A percentile compares a stretch with the other conserved stretches of the same genome.
Evolutionary conservation across 2,329 filamentous ascomycete species (phyloP).

Genomic region (Fusarium proliferatum): DNA sequence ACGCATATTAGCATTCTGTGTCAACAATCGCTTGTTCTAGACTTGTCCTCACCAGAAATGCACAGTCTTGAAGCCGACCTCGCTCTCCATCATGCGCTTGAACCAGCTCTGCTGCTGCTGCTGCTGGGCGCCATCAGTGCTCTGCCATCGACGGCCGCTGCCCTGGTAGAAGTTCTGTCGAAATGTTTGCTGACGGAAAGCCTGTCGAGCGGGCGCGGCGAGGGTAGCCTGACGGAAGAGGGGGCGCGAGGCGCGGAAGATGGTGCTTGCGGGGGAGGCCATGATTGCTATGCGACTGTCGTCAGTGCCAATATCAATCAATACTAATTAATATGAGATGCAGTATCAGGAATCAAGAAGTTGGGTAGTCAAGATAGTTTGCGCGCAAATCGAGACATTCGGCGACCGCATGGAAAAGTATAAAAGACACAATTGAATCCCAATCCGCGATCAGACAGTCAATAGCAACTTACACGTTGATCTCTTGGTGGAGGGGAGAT

Average conservation of each 20-base stretch:
- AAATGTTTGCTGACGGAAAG: slow-evolving; percentile 61
- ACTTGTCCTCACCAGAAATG: slow-evolving; percentile 82
- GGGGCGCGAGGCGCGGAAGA: slow-evolving; percentile 67
- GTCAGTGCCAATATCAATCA: slow-evolving; percentile 14
- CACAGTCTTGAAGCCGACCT: slow-evolving; percentile 88
- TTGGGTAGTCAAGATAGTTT: not conserved
- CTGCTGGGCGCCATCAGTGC: slow-evolving; percentile 66
- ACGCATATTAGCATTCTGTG: slow-evolving; percentile 37
- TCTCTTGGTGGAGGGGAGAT: slow-evolving; percentile 9
- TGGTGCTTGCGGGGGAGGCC: slow-evolving; percentile 59
- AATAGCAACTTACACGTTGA: slow-evolving; percentile 24
- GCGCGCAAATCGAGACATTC: slow-evolving; percentile 2
- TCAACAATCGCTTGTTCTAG: not conserved
- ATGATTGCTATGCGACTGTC: slow-evolving; percentile 47
- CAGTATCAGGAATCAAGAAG: not conserved
- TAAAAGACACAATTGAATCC: slow-evolving; percentile 4
- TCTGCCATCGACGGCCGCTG: slow-evolving; percentile 71
- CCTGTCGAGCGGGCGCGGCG: slow-evolving; percentile 64
- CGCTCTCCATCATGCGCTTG: slow-evolving; percentile 85
- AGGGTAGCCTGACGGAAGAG: slow-evolving; percentile 66
- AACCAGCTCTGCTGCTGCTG: slow-evolving; percentile 64
- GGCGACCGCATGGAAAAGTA: not conserved
- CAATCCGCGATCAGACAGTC: not conserved
- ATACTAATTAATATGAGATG: not conserved
- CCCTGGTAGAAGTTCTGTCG: slow-evolving; percentile 55